Evolutionary conservation across 1,284 basidiomycete genomes (phyloP).

Genomic region (Ceratobasidium sp.): DNA sequence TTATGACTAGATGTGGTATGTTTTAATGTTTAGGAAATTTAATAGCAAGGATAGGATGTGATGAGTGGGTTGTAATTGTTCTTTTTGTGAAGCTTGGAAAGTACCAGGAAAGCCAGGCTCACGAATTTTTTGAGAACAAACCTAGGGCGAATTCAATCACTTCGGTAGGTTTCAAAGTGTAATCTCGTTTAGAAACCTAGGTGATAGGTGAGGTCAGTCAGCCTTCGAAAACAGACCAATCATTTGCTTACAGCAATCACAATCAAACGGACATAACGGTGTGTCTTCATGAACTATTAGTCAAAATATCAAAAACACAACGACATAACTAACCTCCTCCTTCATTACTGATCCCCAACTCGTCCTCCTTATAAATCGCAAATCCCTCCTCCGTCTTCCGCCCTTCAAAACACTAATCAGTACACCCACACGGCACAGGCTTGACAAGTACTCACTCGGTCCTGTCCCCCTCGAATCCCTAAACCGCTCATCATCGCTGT

Average conservation of each 20-base stretch:
- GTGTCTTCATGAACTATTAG: constrained; percentile 60
- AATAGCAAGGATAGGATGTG: neutral
- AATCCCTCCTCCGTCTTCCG: constrained; percentile 87
- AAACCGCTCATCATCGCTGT: constrained; percentile 66
- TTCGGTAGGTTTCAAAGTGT: neutral
- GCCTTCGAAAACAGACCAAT: neutral
- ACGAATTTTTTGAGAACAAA: neutral
- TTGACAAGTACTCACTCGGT: constrained; percentile 65
- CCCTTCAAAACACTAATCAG: constrained; percentile 58
- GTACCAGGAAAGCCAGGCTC: neutral
- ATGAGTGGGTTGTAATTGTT: neutral
- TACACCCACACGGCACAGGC: neutral
- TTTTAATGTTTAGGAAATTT: neutral
- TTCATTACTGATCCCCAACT: constrained; percentile 76
- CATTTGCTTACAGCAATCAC: constrained; percentile 76
- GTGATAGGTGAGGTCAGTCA: neutral
- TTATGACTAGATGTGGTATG: neutral
- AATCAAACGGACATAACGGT: constrained; percentile 81
- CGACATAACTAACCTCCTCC: constrained; percentile 73
- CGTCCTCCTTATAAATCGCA: constrained; percentile 85
- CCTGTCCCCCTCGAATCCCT: constrained; percentile 79
- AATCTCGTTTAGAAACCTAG: constrained; percentile 27
- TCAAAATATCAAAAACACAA: constrained; percentile 47
- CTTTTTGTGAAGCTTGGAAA: neutral
- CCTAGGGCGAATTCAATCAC: too few relatives aligned